Conservation (phyloP, 768 basidiomycete species). For the Kwoniella botswanensis region DNA sequence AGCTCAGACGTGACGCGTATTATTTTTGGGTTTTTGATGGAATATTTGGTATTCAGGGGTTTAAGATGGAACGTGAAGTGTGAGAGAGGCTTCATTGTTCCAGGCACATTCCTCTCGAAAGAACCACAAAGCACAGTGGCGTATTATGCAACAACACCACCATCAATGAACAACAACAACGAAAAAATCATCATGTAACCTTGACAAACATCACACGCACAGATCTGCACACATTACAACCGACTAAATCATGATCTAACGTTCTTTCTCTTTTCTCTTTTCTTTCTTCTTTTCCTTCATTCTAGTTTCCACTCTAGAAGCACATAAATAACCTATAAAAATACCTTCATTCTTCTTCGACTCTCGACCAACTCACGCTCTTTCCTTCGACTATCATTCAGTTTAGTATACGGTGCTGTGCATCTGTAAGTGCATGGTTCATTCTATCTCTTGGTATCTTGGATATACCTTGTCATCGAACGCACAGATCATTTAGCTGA, state of each 20-base stretch:
- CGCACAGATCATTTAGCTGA: not conserved
- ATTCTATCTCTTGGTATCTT: not conserved
- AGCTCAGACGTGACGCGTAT: conserved; percentile 6
- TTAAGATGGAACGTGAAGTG: not conserved
- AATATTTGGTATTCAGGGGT: conserved; percentile 22
- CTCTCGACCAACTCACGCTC: not conserved
- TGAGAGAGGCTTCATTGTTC: conserved; percentile 15
- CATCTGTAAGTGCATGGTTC: not conserved
- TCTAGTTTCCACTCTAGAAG: not conserved
- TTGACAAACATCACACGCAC: conserved; percentile 3
- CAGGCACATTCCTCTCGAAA: conserved; percentile 12
- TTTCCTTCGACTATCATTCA: not conserved
- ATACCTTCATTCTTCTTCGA: not conserved
- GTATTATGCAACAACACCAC: not conserved
- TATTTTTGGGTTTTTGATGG: conserved; percentile 7
- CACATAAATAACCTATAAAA: not conserved
- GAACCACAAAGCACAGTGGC: not conserved
- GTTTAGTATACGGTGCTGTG: not conserved
- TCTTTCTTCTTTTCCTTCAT: not conserved
- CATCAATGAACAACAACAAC: not conserved
- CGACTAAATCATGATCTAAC: not conserved
- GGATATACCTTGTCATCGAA: not conserved
- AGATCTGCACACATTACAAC: not conserved
- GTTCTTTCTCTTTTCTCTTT: not conserved
- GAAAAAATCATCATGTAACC: not conserved